Base-by-base conservation (phyloP, 2,329 filamentous ascomycete species). In the Nemania abortiva region DNA sequence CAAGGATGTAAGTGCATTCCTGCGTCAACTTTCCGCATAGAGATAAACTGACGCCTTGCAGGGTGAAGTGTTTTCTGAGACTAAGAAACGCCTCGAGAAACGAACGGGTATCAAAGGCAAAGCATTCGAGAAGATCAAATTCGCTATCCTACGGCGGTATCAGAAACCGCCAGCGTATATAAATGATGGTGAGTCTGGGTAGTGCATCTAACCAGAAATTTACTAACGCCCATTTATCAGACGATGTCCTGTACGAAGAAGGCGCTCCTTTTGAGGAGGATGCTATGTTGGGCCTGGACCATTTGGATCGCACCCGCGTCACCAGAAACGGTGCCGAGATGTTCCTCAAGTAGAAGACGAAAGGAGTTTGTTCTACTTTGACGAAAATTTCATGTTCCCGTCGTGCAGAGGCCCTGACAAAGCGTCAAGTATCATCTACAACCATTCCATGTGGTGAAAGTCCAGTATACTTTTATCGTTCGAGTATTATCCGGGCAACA, bases 71-170 rank as follows among this genome's bases (percentile, higher is more conserved):
- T 98, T 99, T 82, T 90, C 89, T 67, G 93, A 98, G 39, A 98
- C 95, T 52, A 98, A 95, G 84, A 94, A 97, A 82, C 90, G 96
- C n/a, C 85, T 99, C 3, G 95, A 96, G 74, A 95, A 95, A 81
- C 88, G 95, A 68, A 97, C 93, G 0, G 95, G 95, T 29, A 91
- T 99, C 82, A 98, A 98, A 82, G 97, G 96, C 80, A 99, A 99
- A 85, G 94, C 94, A 73, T 95, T 99, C 74, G 95, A 99, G 81
- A 98, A 98, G 86, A 96, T 99, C 81, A 98, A 97, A 81, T 98
- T 99, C 84, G 92, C 94, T 6, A 82, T 97, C 37, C 88, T 98
- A 60, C 85, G 90, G 79, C 86, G 92, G 79, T 86, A 89, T 60
- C 84, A 85, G 47, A 94, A 92, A 77, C 92, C 94, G n/a, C 53